phyloP scores from a whole-genome alignment of 1,139 yeast genomes.

The Blastobotrys raffinosifermentans region DNA sequence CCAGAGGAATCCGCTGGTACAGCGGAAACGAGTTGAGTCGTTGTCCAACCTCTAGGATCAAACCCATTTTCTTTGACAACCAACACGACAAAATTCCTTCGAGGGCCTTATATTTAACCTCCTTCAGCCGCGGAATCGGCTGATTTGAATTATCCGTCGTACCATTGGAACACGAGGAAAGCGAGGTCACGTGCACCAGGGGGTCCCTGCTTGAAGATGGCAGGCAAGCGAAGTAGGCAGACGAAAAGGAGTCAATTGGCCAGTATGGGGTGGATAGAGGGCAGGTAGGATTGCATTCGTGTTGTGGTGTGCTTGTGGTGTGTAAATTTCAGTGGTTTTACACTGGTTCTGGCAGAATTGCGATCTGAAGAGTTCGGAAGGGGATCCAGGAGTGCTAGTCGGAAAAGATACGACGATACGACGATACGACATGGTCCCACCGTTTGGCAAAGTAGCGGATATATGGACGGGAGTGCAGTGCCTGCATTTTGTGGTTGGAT shows the following conservation, averaged over 20 bases:
- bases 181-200: too few species aligned
- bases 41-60: slow-evolving; percentile 5
- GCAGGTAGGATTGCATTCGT: background rate
- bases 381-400: too few species aligned
- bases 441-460: too few species aligned
- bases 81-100: background rate
- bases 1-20: slow-evolving; percentile 25
- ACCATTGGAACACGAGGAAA: too few species aligned
- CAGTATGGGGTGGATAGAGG: background rate
- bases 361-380: too few species aligned
- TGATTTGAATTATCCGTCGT: background rate
- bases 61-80: slow-evolving; percentile 8
- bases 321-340: too few species aligned
- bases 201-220: background rate
- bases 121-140: background rate
- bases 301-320: too few species aligned
- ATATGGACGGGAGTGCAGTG: too few species aligned
- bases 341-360: background rate
- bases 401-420: too few species aligned
- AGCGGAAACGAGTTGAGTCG: slow-evolving; percentile 15
- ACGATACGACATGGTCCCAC: too few species aligned
- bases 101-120: background rate
- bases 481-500: too few species aligned
- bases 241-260: background rate
- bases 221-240: background rate